Evolutionary conservation across 2,329 filamentous ascomycete species (phyloP), one percentile per base, ranked within the genome.

Genomic region (Elsinoe fawcettii): DNA sequence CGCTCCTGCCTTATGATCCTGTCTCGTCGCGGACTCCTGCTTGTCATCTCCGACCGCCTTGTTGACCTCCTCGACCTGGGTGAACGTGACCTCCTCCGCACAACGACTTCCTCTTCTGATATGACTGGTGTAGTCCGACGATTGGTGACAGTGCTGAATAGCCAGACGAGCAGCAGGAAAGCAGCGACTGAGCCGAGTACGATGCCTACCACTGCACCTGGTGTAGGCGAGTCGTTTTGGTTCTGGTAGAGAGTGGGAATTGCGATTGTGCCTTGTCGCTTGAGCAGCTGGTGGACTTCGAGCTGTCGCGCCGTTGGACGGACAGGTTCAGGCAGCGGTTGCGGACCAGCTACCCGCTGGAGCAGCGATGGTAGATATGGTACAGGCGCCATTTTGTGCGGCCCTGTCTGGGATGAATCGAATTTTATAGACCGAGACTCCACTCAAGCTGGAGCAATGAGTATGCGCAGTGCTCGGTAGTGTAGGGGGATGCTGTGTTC

Each of bases 231-330:
- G 23, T 71, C 64, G 66, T 79, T 70, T 32, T 81, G 71, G 55
- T 74, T 73, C 46, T 77, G 74, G 69, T 87, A 87, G 63, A 81
- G 81, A 23, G 80, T 77, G 1, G 83, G 82, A 63, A 87, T 83
- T 60, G 81, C 75, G 58, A 69, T 70, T 56, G 66, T 65, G 60
- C 62, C 61, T 53, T 61, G 55, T 57, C 58, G 43, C 54, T 59
- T 55, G 44, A 43, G 44, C n/a, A 51, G 53, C 37, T 56, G 27
- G 22, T 55, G 57, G 2, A 55, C 41, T 32, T 56, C 37, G 20
- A 59, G 53, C 30, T 56, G 54, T 23, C 41, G 54, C 22, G 54
- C 25, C 20, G 37, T 47, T 23, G 54, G 54, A 30, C 18, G 32
- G 16, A 56, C 18, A 8, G 43, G 54, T 34, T 47, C 39, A 16